Evolutionary conservation across 2,329 filamentous ascomycete species (phyloP).

Genomic region (Pseudogymnoascus sp.): DNA sequence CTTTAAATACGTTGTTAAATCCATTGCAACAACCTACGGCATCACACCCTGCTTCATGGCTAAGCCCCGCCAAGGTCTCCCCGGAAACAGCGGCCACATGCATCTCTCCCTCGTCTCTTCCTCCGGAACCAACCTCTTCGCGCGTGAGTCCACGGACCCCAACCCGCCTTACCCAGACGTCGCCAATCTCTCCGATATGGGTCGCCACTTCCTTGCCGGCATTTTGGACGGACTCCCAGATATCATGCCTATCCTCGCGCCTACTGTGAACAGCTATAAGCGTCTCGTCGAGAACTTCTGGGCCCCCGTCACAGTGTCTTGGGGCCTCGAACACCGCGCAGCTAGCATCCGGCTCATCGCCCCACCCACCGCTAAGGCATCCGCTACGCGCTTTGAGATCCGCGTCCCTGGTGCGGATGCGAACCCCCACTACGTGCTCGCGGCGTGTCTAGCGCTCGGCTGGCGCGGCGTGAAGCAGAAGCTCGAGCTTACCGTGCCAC

Average conservation of each 20-base stretch:
- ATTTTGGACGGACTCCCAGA: constrained; percentile 83
- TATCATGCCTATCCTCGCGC: constrained; percentile 90
- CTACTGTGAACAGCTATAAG: constrained; percentile 97
- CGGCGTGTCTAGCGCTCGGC: constrained; percentile 78
- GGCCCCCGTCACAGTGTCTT: constrained; percentile 95
- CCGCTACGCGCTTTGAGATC: constrained; percentile 86
- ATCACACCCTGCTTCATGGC: constrained; percentile 99
- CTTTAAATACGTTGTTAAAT: constrained; percentile 94
- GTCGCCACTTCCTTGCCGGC: constrained; percentile 87
- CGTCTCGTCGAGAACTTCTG: constrained; percentile 97
- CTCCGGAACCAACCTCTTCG: constrained; percentile 77
- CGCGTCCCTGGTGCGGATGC: constrained; percentile 91
- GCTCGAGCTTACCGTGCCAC: constrained; percentile 72
- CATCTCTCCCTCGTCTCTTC: constrained; percentile 78
- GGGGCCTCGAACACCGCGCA: constrained; percentile 91
- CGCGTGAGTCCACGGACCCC: constrained; percentile 63
- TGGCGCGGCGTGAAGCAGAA: constrained; percentile 92
- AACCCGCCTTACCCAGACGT: constrained; percentile 69
- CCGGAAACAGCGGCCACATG: constrained; percentile 93
- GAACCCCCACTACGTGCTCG: constrained; percentile 80
- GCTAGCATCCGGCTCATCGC: constrained; percentile 86
- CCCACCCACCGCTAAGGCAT: constrained; percentile 75
- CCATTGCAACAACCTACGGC: constrained; percentile 74
- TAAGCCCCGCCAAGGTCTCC: constrained; percentile 83
- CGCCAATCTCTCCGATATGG: constrained; percentile 74